Evolutionary conservation across 805 yeast genomes (phyloP), one percentile per base, ranked within the genome.

Genomic region (Starmerella tilneyi): DNA sequence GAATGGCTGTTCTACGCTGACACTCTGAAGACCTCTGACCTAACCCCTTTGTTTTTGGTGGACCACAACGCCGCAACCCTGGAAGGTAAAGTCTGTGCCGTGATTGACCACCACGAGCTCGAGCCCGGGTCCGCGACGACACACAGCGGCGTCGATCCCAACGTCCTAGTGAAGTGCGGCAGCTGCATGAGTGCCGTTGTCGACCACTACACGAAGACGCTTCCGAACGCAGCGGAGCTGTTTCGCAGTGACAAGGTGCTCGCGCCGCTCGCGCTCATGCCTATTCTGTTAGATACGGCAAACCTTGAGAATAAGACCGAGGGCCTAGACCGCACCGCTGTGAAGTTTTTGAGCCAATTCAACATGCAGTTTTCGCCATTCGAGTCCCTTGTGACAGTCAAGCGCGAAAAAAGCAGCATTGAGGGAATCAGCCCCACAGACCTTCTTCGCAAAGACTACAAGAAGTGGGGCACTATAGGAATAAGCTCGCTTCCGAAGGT

Each of bases 391-490:
- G 24, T 45, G 9, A 28, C 23, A 1, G 43, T 51, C 33, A 33
- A 36, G 34, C 50, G 55, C 3, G 76, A 78, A 16, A 88, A 85
- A 59, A 71, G 71, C 46, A 75, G 84, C 56, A 65, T 88, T 29
- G 59, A 61, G 3, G 86, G 84, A 0, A 67, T 92, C 29, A 56
- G 74, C 1, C 61, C 77, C 5, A 54, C 54, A 5, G 94, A 85
- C 42, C 62, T 92, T 6, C 65, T 92, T 31, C 67, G 79, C 36
- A 88, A 86, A 61, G 98, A 89, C 59, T 89, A 83, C 63, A 89
- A 89, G 59, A 76, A 76, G 56, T 86, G 81, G 65, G 67, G 62
- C 3, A 61, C 51, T 4, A 68, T 85, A 11, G 97, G 97, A 0
- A 80, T 89, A 56, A 74, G 88, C 38, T 81, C 96, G 0, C 64